A percentile compares a stretch with the other conserved stretches of the same genome.
These are phyloP conservation scores for Cardamine chenopodiifolia DNA, from an alignment of 345 rosid genomes.

Conservation along the genomic window DNA sequence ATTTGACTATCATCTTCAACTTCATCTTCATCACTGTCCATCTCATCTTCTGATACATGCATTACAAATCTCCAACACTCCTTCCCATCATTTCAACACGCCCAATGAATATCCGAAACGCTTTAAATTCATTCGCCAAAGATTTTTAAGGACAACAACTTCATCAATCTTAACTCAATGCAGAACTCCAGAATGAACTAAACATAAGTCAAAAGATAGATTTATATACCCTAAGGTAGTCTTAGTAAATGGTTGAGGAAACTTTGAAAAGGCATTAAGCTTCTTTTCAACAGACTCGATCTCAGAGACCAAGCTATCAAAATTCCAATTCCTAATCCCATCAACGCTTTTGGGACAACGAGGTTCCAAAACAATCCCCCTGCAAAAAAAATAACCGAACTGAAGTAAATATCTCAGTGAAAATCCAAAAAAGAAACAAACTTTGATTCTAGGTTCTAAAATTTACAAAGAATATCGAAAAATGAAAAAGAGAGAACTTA, in stretches of 20 bases:
- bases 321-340: slow-evolving; percentile 72
- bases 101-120: slow-evolving; percentile 6
- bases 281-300: slow-evolving; percentile 66
- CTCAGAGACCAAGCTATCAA: slow-evolving; percentile 58
- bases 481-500: slow-evolving; percentile 4
- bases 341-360: slow-evolving; percentile 58
- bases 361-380: slow-evolving; percentile 72
- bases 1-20: slow-evolving; percentile 27
- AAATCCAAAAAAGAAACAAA: neutral
- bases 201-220: neutral
- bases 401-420: neutral
- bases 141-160: neutral
- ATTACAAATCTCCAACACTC: slow-evolving; percentile 55
- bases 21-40: slow-evolving; percentile 50
- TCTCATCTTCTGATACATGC: slow-evolving; percentile 63
- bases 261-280: slow-evolving; percentile 51
- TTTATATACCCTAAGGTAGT: slow-evolving; percentile 52
- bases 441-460: neutral
- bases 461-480: neutral
- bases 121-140: neutral
- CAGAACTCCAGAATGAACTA: neutral
- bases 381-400: slow-evolving; percentile 20
- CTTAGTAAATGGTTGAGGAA: slow-evolving; percentile 52
- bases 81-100: slow-evolving; percentile 44
- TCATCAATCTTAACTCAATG: neutral